Conservation (phyloP, 768 basidiomycete genomes). For the Boletus patriciae region DNA sequence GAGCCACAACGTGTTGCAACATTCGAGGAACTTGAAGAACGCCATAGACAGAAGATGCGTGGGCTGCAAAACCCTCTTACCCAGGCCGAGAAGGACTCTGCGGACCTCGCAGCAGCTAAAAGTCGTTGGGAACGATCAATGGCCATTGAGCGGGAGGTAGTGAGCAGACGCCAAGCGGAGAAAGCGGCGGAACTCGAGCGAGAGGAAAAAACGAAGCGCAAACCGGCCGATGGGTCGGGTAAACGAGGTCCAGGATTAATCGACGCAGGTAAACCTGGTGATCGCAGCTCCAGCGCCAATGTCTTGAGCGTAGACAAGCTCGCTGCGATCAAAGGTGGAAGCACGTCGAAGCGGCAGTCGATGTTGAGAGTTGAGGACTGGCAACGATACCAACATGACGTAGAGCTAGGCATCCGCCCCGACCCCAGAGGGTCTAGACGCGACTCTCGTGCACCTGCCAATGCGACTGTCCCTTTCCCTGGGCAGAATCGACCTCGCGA, state of each 20-base stretch:
- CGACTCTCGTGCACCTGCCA: slow-evolving; percentile 22
- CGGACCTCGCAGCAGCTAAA: slow-evolving; percentile 71
- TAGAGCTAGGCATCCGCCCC: slow-evolving; percentile 32
- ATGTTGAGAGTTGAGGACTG: slow-evolving; percentile 84
- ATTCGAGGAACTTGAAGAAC: slow-evolving; percentile 83
- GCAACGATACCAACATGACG: slow-evolving; percentile 69
- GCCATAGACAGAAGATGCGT: slow-evolving; percentile 82
- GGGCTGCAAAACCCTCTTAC: slow-evolving; percentile 83
- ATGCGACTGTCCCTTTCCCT: slow-evolving; percentile 35
- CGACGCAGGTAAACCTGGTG: slow-evolving; percentile 36
- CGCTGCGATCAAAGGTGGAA: slow-evolving; percentile 39
- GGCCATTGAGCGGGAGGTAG: slow-evolving; percentile 69
- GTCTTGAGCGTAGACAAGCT: slow-evolving; percentile 61
- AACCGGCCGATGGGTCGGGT: slow-evolving; percentile 42
- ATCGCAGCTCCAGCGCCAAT: slow-evolving; percentile 37
- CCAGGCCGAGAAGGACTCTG: slow-evolving; percentile 75
- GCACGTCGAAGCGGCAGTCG: slow-evolving; percentile 63
- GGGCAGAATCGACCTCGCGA: slow-evolving; percentile 28
- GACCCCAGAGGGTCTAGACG: slow-evolving; percentile 22
- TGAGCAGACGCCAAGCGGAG: slow-evolving; percentile 71
- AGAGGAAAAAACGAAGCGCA: slow-evolving; percentile 50
- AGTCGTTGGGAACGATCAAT: slow-evolving; percentile 82
- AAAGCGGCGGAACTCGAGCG: slow-evolving; percentile 49
- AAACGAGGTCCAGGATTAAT: slow-evolving; percentile 33
- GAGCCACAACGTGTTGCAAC: slow-evolving; percentile 61